Evolutionary conservation across 1,284 basidiomycete species (phyloP).

Genomic region (Ganoderma leucocontextum): DNA sequence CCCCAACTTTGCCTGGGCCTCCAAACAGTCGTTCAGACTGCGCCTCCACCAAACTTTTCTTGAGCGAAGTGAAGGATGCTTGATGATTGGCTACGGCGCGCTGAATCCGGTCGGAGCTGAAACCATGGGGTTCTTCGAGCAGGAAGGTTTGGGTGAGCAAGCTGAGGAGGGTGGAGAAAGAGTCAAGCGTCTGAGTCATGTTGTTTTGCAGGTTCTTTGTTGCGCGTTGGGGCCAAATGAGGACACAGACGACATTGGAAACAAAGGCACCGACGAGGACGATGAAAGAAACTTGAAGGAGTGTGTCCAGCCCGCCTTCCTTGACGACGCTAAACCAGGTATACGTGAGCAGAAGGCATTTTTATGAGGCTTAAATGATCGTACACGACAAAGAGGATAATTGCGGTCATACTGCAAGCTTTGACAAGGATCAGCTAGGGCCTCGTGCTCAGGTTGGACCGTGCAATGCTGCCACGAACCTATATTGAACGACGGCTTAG

Average conservation of each 20-base stretch:
- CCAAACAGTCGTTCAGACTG: constrained; percentile 79
- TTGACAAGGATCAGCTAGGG: constrained; percentile 15
- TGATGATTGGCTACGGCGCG: constrained; percentile 85
- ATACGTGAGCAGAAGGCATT: constrained; percentile 10
- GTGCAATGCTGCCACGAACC: constrained; percentile 53
- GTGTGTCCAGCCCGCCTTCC: constrained; percentile 84
- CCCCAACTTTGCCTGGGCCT: constrained; percentile 46
- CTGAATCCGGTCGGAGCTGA: constrained; percentile 69
- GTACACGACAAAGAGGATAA: constrained; percentile 87
- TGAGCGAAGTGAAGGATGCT: constrained; percentile 86
- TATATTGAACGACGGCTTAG: constrained; percentile 91
- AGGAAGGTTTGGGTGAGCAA: constrained; percentile 87
- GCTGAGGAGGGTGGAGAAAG: constrained; percentile 84
- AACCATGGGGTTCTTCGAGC: constrained; percentile 73
- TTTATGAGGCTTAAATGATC: constrained; percentile 38
- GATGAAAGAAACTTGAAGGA: constrained; percentile 80
- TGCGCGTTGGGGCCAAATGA: constrained; percentile 87
- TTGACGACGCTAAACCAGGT: constrained; percentile 73
- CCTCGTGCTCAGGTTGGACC: not conserved
- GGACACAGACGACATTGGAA: constrained; percentile 86
- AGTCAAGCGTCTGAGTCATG: constrained; percentile 87
- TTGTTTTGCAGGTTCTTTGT: constrained; percentile 84
- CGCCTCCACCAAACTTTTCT: constrained; percentile 85
- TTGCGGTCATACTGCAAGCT: constrained; percentile 93
- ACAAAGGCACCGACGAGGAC: constrained; percentile 80